Base-by-base conservation (phyloP, 805 yeast species). In the Lipomyces mesembrius region DNA sequence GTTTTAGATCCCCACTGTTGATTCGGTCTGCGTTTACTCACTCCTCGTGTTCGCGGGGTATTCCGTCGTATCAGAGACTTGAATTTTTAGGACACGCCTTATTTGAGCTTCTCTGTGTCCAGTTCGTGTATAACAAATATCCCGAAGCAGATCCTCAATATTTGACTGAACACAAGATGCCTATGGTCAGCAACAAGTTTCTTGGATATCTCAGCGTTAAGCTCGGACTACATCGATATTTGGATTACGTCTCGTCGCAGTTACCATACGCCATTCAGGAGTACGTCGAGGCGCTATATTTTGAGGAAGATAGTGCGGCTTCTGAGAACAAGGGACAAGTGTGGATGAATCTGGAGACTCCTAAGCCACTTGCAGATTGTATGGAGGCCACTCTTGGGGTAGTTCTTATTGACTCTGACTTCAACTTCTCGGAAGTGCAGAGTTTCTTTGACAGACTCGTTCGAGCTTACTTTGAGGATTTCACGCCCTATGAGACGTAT, bases 71-170 rank as follows among this genome's bases (percentile, higher is more conserved):
- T 37, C 60, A 62, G 54, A 59, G 60, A 32, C 56, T 62, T 39
- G 65, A 62, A 52, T 62, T 62, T 32, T 27, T 62, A 11, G 65
- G 65, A 3, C 61, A 62, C 29, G 65, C 65, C 12, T 46, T 62
- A 17, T 43, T 62, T 25, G 65, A 62, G 3, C 32, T 34, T 34
- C 51, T 57, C 22, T 52, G 59, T 22, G 61, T 62, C 12, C 61
- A 22, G 20, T 62, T 57, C 8, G 32, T 62, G 5, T 57, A 46
- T 54, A 8, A 62, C 17, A 57, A 37, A 34, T 62, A 62, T 22
- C 65, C 61, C 25, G 32, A 49, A 8, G 43, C 46, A 27, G 29
- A 59, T 29, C 49, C 61, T 20, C 61, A 53, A n/a, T 55, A 57
- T 35, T 25, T 62, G 46, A 62, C 65, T 4, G 61, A 62, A 29